phyloP scores from a whole-genome alignment of 2,329 filamentous ascomycete genomes.

The Xylariaceae sp. region DNA sequence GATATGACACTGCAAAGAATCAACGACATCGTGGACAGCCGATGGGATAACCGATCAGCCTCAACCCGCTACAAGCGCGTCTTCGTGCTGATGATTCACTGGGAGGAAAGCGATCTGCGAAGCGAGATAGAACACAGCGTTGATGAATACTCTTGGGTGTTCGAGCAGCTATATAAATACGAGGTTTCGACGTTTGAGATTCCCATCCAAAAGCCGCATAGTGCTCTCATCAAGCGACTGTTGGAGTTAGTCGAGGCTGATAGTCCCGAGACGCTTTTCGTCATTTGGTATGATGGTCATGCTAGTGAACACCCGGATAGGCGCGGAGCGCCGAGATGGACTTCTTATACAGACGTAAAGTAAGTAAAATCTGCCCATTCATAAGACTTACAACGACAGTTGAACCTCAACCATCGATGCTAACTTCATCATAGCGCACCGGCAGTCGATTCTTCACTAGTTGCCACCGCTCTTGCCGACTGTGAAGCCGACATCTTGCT shows the following conservation, averaged over 20 bases:
- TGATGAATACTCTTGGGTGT: neutral
- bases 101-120: neutral
- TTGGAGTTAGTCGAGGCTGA: neutral
- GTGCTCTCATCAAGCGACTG: neutral
- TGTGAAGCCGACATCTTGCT: slow-evolving; percentile 12
- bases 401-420: too few species aligned
- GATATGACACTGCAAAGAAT: too few species aligned
- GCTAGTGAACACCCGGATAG: slow-evolving; percentile 4
- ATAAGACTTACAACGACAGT: too few species aligned
- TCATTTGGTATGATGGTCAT: slow-evolving; percentile 15
- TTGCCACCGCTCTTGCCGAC: slow-evolving; percentile 5
- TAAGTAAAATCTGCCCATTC: neutral
- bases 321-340: slow-evolving; percentile 4
- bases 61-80: neutral
- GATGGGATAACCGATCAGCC: neutral
- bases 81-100: neutral
- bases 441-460: slow-evolving; percentile 1
- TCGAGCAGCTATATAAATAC: neutral
- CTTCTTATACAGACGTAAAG: neutral
- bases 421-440: too few species aligned
- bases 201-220: neutral
- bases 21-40: too few species aligned
- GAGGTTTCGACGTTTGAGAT: neutral
- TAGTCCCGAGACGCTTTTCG: slow-evolving; percentile 2
- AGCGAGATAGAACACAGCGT: neutral